These are phyloP conservation scores for Botrytis tulipae DNA, from an alignment of 2,329 filamentous ascomycete genomes.

Conservation along the genomic window DNA sequence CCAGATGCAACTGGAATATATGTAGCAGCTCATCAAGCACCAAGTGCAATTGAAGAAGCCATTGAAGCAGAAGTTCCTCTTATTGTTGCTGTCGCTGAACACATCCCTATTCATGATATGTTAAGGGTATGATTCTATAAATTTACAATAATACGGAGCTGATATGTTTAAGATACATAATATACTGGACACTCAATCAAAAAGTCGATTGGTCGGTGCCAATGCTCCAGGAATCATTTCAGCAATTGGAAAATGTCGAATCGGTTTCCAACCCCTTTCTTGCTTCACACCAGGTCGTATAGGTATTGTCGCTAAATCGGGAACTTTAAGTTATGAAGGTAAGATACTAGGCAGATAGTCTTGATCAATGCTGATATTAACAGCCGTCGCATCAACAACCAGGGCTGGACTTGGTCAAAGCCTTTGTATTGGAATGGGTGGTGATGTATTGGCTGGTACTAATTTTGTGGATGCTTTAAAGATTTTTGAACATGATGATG, in stretches of 20 bases:
- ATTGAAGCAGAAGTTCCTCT: conserved; percentile 73
- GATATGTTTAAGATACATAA: conserved; percentile 55
- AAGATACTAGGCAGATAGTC: conserved; percentile 19
- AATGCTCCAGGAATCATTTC: conserved; percentile 76
- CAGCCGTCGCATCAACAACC: conserved; percentile 67
- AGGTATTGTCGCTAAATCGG: conserved; percentile 71
- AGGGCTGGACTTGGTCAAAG: conserved; percentile 69
- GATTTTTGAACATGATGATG: conserved; percentile 62
- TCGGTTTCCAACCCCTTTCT: conserved; percentile 74
- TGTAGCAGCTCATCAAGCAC: conserved; percentile 72
- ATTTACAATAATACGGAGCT: background rate
- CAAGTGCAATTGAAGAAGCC: conserved; percentile 73
- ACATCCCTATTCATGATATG: conserved; percentile 72
- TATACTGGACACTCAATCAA: conserved; percentile 67
- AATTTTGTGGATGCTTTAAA: conserved; percentile 68
- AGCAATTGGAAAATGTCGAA: conserved; percentile 64
- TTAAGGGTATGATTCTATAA: conserved; percentile 52
- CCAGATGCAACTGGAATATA: conserved; percentile 79
- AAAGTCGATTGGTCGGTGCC: conserved; percentile 66
- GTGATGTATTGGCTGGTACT: conserved; percentile 70
- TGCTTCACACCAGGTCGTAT: conserved; percentile 68
- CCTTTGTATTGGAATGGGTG: conserved; percentile 71
- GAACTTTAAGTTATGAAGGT: conserved; percentile 69
- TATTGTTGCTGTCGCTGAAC: conserved; percentile 73
- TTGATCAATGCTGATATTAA: conserved; percentile 14